phyloP scores from a whole-genome alignment of 768 basidiomycete species.

The Leccinum disarticulatum region DNA sequence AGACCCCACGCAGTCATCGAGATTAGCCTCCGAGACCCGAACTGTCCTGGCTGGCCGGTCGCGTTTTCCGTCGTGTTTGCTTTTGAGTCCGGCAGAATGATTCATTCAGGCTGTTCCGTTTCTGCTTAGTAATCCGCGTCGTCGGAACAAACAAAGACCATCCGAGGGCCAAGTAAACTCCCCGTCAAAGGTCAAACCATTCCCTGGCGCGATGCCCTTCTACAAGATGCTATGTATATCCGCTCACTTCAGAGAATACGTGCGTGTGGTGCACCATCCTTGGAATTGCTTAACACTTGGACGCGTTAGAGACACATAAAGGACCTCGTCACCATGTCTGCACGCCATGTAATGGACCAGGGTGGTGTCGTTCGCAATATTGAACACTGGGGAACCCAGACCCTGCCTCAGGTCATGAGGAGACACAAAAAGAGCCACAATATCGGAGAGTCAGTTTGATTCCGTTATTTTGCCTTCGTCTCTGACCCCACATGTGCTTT shows the following conservation, averaged over 20 bases:
- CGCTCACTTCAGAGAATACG: constrained; percentile 72
- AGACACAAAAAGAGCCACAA: constrained; percentile 54
- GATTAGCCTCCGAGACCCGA: background rate
- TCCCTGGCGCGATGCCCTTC: constrained; percentile 62
- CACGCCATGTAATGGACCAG: constrained; percentile 65
- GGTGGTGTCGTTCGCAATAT: constrained; percentile 85
- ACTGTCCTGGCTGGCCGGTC: background rate
- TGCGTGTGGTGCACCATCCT: constrained; percentile 34
- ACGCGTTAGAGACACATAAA: constrained; percentile 64
- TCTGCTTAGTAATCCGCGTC: constrained; percentile 20
- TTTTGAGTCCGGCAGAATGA: background rate
- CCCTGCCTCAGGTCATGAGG: constrained; percentile 74
- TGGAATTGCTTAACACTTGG: background rate
- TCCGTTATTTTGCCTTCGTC: background rate
- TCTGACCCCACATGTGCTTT: constrained; percentile 10
- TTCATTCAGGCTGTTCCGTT: background rate
- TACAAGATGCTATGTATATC: constrained; percentile 88
- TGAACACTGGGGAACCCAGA: constrained; percentile 69
- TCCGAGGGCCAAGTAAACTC: background rate
- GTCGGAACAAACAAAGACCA: background rate
- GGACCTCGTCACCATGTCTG: constrained; percentile 68
- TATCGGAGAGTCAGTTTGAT: constrained; percentile 70
- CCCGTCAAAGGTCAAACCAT: background rate
- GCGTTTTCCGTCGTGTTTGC: background rate
- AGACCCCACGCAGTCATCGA: background rate